Evolutionary conservation across 129 eudicot genomes (phyloP).

Genomic region (Pulicaria dysenterica): DNA sequence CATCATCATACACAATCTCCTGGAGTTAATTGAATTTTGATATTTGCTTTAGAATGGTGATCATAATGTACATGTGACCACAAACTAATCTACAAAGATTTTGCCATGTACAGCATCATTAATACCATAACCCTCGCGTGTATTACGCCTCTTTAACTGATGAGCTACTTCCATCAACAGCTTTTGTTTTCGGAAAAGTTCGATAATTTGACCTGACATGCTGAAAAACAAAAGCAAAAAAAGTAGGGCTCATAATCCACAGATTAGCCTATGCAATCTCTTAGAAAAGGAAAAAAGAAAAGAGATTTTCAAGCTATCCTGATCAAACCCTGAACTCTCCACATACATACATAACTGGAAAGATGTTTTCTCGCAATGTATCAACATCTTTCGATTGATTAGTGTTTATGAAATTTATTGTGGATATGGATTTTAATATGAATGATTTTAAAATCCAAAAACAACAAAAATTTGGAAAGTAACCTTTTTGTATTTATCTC

Average conservation of each 20-base stretch:
- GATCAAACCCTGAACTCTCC: not conserved
- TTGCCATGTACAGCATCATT: not conserved
- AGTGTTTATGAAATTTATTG: not conserved
- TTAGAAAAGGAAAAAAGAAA: not conserved
- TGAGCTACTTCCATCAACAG: constrained; percentile 39
- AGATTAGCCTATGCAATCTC: not conserved
- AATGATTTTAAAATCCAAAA: not conserved
- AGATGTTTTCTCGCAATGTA: not conserved
- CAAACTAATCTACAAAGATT: constrained; percentile 15
- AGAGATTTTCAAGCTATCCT: not conserved
- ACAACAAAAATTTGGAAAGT: not conserved
- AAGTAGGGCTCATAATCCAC: not conserved
- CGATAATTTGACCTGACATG: constrained; percentile 60
- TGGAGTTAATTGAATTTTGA: not conserved
- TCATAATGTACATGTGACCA: constrained; percentile 20
- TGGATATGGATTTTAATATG: not conserved
- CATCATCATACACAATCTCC: not conserved
- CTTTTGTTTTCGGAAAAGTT: constrained; percentile 37
- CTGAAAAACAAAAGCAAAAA: constrained; percentile 34
- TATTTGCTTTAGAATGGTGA: not conserved
- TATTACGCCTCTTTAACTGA: constrained; percentile 29
- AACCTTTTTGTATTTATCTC: not conserved
- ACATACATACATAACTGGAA: not conserved
- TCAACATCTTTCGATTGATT: no score
- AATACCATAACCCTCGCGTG: not conserved